Evolutionary conservation across 345 rosid genomes (phyloP).

Genomic region (Cardamine occulta): DNA sequence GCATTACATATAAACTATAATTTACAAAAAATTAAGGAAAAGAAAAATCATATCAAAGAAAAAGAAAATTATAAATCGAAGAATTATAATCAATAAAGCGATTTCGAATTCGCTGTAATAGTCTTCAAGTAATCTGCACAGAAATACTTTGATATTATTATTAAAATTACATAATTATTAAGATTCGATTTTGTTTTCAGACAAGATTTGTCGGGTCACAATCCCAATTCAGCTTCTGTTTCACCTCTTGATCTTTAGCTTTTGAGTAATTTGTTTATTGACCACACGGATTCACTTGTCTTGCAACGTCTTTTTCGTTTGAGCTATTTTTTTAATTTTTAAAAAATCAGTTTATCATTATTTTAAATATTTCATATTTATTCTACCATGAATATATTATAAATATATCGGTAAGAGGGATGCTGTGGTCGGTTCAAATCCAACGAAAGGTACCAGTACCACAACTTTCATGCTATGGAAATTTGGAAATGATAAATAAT

Average conservation of each 20-base stretch:
- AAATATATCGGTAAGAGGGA: background rate
- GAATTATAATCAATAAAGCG: background rate
- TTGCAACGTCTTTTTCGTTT: constrained; percentile 23
- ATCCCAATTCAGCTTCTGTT: background rate
- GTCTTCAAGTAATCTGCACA: background rate
- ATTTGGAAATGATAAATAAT: background rate
- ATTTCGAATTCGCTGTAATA: background rate
- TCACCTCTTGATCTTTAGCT: constrained; percentile 24
- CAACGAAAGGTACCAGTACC: constrained; percentile 23
- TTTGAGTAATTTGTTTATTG: background rate
- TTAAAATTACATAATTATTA: background rate
- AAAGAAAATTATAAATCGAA: background rate
- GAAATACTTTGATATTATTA: background rate
- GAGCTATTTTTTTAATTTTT: background rate
- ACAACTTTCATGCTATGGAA: constrained; percentile 8
- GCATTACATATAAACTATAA: background rate
- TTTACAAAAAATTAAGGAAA: background rate
- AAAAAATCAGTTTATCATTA: background rate
- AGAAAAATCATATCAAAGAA: background rate
- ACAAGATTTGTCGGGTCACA: constrained; percentile 22
- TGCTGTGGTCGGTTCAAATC: constrained; percentile 26
- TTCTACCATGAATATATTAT: background rate
- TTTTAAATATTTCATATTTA: background rate
- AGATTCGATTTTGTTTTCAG: constrained; percentile 3
- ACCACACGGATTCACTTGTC: constrained; percentile 25